phyloP scores from a whole-genome alignment of 108 stramenopile species.

The Seminavis robusta region DNA sequence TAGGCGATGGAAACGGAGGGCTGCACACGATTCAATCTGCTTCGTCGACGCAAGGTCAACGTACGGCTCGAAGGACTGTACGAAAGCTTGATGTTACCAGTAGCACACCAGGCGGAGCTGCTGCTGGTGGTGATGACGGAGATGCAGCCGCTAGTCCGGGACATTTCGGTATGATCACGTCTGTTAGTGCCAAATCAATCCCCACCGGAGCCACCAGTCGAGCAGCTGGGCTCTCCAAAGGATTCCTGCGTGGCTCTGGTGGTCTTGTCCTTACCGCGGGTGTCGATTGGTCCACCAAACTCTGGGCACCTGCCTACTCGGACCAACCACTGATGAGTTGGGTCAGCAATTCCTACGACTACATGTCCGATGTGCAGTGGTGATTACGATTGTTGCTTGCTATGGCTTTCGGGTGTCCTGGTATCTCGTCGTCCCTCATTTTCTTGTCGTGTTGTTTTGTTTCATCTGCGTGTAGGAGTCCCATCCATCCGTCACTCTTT shows the following conservation, averaged over 20 bases:
- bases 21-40: constrained; percentile 56
- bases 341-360: constrained; percentile 84
- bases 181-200: constrained; percentile 49
- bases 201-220: constrained; percentile 28
- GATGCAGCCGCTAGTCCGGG: constrained; percentile 31
- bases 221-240: constrained; percentile 48
- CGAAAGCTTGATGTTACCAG: constrained; percentile 44
- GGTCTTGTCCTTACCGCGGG: constrained; percentile 77
- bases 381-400: constrained; percentile 11
- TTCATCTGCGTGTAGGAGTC: constrained; percentile 38
- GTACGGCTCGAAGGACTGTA: constrained; percentile 49
- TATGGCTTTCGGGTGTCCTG: too few relatives aligned
- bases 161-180: constrained; percentile 81
- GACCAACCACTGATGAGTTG: constrained; percentile 70
- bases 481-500: constrained; percentile 77
- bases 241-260: constrained; percentile 66
- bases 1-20: constrained; percentile 75
- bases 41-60: constrained; percentile 28
- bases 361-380: constrained; percentile 91
- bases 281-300: constrained; percentile 89
- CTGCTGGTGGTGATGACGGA: constrained; percentile 26
- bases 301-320: constrained; percentile 82
- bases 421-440: too few relatives aligned
- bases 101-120: too few relatives aligned
- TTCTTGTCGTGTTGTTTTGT: neutral